These are phyloP conservation scores for Camellia oleifera DNA, from an alignment of 179 eudicot species.

Conservation along the genomic window DNA sequence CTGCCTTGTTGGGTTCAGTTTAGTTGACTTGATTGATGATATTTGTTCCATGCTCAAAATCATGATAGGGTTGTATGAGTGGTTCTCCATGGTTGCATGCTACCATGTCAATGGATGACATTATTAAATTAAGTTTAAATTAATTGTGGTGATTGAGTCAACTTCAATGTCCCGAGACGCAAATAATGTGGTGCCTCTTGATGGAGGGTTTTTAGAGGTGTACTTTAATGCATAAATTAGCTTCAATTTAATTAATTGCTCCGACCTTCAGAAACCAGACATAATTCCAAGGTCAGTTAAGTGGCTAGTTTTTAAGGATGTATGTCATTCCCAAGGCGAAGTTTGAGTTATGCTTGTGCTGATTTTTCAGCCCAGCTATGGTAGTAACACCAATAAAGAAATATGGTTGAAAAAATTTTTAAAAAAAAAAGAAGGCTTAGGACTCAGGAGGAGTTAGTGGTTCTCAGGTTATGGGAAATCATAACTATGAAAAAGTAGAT, in stretches of 20 bases:
- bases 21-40: background rate
- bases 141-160: background rate
- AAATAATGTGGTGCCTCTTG: conserved; percentile 5
- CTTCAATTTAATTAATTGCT: background rate
- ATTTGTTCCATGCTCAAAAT: background rate
- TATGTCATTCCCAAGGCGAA: background rate
- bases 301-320: background rate
- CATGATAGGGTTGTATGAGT: background rate
- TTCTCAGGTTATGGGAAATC: background rate
- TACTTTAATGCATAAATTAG: conserved; percentile 7
- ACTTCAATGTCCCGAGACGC: background rate
- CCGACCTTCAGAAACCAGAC: background rate
- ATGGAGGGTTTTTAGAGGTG: background rate
- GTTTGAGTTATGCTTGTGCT: background rate
- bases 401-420: background rate
- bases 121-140: background rate
- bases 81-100: background rate
- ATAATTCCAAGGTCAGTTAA: background rate
- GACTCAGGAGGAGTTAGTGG: background rate
- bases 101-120: background rate
- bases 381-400: background rate
- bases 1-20: conserved; percentile 10
- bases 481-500: background rate
- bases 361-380: background rate
- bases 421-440: background rate